Evolutionary conservation across 257 asterid species (phyloP), one percentile per base, ranked within the genome.

Genomic region (Thymus mandschuricus): DNA sequence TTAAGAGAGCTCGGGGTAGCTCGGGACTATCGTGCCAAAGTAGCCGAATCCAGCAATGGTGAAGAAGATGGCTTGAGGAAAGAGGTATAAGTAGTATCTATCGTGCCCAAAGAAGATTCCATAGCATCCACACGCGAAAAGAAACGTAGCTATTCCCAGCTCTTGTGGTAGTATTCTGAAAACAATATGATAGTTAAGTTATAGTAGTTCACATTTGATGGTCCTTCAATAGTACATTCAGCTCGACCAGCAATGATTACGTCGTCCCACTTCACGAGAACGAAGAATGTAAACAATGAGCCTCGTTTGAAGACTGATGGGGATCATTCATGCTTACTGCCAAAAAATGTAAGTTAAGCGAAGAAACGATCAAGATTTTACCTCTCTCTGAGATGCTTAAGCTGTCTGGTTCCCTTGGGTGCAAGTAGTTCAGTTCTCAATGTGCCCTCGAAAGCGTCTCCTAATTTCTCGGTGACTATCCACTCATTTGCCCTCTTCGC

Each of bases 381-480:
- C 91, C 92, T 81, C 30, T 81, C 91, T 50, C 71, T 77, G 40
- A 78, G 38, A 54, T 78, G 48, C 74, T 70, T 79, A 48, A 79
- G 70, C 15, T 79, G 64, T 31, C 81, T 8, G 8, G 85, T 76
- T 73, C 72, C 68, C 44, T 71, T 77, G 35, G 51, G 67, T 56
- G 63, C 75, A 61, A 15, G 27, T 0, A 74, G 60, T 63, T 78
- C 84, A n/a, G 21, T 34, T 10, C 48, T 76, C 8, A 82, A 11
- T 72, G 85, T 90, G 28, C 70, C 70, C 80, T 78, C 83, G 64
- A 83, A 68, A 31, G 82, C 84, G 33, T 86, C 92, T 56, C 96
- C 97, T 3, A 71, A 81, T 82, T 91, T 91, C 76, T 88, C 97
- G 0, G 97, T 88, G 58, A 91, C 97, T 5, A 91, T 84, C 97